Evolutionary conservation across 2,329 filamentous ascomycete species (phyloP).

Genomic region (Didymella glomerata): DNA sequence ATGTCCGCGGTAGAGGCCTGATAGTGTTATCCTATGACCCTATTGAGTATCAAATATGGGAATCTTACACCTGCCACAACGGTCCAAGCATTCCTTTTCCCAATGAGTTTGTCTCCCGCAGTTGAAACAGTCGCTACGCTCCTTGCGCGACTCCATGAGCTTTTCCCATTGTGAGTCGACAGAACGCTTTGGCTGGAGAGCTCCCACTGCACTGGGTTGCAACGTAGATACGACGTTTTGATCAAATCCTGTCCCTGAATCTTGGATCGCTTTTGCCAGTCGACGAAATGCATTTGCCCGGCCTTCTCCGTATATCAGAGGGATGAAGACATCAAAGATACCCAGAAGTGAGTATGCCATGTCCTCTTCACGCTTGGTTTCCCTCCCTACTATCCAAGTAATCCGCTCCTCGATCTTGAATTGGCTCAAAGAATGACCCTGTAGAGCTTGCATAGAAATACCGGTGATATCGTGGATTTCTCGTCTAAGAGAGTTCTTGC

Average conservation of each 20-base stretch:
- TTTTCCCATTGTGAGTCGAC: not conserved
- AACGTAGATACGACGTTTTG: not conserved
- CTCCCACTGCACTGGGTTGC: not conserved
- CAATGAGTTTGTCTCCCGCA: not conserved
- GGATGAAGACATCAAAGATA: not conserved
- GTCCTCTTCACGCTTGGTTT: not conserved
- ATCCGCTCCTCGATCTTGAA: not conserved
- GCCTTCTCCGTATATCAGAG: not conserved
- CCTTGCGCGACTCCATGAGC: not conserved
- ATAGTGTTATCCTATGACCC: not conserved
- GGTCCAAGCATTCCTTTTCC: not conserved
- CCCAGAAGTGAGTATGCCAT: not conserved
- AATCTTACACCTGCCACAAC: not conserved
- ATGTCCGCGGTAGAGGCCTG: not conserved
- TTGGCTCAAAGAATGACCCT: not conserved
- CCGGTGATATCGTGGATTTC: not conserved
- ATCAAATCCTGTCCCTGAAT: not conserved
- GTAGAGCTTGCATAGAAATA: not conserved
- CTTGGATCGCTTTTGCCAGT: not conserved
- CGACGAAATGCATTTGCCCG: not conserved
- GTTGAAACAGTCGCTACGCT: not conserved
- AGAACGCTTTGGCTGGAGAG: not conserved
- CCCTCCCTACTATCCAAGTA: not conserved
- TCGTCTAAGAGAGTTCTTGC: not conserved
- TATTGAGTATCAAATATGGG: not conserved